A percentile compares a stretch with the other conserved stretches of the same genome.
These are phyloP conservation scores for Neurospora cerealis DNA, from an alignment of 495 filamentous ascomycete genomes.

Conservation along the genomic window DNA sequence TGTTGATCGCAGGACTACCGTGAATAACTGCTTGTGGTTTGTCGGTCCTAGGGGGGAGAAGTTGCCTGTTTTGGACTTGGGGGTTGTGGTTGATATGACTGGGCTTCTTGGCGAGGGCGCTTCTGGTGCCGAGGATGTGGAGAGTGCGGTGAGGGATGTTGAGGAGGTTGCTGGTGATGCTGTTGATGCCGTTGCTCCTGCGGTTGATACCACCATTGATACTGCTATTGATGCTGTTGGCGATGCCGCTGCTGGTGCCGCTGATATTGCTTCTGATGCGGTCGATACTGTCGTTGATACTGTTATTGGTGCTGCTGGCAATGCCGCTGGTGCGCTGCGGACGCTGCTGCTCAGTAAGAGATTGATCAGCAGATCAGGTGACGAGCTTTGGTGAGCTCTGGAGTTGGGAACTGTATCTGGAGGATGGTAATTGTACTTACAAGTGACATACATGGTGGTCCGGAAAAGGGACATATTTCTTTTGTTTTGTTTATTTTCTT, in stretches of 20 bases:
- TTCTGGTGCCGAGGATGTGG: background rate
- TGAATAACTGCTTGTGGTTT: conserved; percentile 9
- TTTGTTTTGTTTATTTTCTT: background rate
- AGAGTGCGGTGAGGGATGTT: background rate
- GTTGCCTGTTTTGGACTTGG: background rate
- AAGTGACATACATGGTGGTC: background rate
- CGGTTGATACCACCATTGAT: too few species aligned
- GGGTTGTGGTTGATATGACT: background rate
- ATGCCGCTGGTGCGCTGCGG: background rate
- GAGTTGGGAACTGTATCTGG: background rate
- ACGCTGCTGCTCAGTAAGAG: background rate
- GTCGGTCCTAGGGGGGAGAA: background rate
- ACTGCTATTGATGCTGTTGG: too few species aligned
- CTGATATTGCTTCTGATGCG: background rate
- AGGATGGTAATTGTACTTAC: background rate
- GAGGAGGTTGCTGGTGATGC: background rate
- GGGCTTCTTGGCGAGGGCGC: conserved; percentile 15
- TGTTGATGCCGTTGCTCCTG: background rate
- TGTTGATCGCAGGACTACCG: background rate
- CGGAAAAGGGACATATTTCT: background rate
- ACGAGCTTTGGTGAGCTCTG: background rate
- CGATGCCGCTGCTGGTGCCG: background rate
- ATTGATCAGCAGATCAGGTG: background rate
- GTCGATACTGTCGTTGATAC: too few species aligned
- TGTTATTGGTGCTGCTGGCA: too few species aligned